Percentiles rank a stretch among this genome's conserved stretches.
Conservation (phyloP, 495 filamentous ascomycete genomes). For the Neurospora sp. region DNA sequence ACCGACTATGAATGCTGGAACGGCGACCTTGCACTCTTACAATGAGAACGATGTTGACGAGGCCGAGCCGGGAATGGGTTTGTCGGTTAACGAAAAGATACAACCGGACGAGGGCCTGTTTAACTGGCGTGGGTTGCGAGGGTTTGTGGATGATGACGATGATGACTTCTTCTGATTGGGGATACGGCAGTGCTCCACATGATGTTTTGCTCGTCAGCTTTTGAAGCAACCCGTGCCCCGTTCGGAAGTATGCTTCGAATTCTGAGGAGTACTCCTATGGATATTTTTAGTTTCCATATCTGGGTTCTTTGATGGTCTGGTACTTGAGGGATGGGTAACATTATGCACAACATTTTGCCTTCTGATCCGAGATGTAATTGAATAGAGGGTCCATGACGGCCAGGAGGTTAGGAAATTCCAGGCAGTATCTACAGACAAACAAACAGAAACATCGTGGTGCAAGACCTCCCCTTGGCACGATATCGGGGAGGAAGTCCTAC, state of each 20-base stretch:
- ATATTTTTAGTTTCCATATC: too few species aligned
- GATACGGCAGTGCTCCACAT: too few species aligned
- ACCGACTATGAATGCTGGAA: slow-evolving; percentile 56
- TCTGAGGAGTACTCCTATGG: too few species aligned
- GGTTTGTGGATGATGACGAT: neutral
- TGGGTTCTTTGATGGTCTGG: neutral
- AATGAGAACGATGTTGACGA: slow-evolving; percentile 59
- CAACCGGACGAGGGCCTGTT: neutral
- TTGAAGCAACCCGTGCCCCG: too few species aligned
- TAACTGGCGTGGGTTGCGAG: neutral
- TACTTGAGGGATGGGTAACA: neutral
- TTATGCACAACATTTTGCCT: neutral
- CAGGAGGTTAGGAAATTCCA: neutral
- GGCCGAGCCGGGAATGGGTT: slow-evolving; percentile 49
- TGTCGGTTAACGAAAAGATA: slow-evolving; percentile 43
- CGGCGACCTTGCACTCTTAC: slow-evolving; percentile 68
- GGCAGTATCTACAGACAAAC: neutral
- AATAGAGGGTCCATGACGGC: neutral
- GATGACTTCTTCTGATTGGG: neutral
- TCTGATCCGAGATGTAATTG: neutral
- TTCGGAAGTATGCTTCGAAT: too few species aligned
- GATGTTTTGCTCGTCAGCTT: too few species aligned
- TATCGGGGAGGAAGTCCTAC: neutral
- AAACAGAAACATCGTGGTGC: neutral
- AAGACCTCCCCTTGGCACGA: neutral